phyloP scores from a whole-genome alignment of 2,329 filamentous ascomycete species.

The Knufia fluminis region DNA sequence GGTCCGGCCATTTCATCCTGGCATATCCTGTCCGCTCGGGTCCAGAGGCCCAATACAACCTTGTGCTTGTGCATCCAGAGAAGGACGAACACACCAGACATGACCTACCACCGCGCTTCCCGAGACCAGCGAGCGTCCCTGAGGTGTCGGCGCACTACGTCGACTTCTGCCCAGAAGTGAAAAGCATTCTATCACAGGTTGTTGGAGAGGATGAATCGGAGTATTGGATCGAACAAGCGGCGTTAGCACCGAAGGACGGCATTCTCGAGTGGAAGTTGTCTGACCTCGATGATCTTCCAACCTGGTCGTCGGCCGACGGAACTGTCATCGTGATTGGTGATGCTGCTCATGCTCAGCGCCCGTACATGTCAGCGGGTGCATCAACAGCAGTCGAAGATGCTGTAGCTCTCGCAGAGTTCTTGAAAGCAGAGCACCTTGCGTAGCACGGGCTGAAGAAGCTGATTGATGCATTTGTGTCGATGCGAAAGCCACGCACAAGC shows the following conservation, averaged over 20 bases:
- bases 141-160: conserved; percentile 22
- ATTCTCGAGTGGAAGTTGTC: neutral
- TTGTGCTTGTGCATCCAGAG: conserved; percentile 23
- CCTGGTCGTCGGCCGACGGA: conserved; percentile 8
- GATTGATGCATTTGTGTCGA: neutral
- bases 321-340: conserved; percentile 30
- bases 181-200: conserved; percentile 11
- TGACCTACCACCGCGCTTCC: conserved; percentile 9
- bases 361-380: conserved; percentile 29
- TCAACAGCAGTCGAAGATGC: neutral
- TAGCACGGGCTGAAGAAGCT: neutral
- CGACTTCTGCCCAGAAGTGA: conserved; percentile 25
- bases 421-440: neutral
- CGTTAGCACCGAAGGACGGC: neutral
- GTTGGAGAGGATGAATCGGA: neutral
- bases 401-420: neutral
- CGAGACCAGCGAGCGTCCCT: neutral
- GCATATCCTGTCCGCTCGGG: conserved; percentile 25
- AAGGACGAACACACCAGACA: conserved; percentile 14
- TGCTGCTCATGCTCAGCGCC: conserved; percentile 35
- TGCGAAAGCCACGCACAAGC: neutral
- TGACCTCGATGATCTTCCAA: neutral
- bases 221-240: neutral
- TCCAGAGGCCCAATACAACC: conserved; percentile 25
- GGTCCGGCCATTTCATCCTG: conserved; percentile 26